A percentile compares a stretch with the other conserved stretches of the same genome.
These are phyloP conservation scores for Ceratocystis cacaofunesta DNA, from an alignment of 2,329 filamentous ascomycete species.

Conservation along the genomic window DNA sequence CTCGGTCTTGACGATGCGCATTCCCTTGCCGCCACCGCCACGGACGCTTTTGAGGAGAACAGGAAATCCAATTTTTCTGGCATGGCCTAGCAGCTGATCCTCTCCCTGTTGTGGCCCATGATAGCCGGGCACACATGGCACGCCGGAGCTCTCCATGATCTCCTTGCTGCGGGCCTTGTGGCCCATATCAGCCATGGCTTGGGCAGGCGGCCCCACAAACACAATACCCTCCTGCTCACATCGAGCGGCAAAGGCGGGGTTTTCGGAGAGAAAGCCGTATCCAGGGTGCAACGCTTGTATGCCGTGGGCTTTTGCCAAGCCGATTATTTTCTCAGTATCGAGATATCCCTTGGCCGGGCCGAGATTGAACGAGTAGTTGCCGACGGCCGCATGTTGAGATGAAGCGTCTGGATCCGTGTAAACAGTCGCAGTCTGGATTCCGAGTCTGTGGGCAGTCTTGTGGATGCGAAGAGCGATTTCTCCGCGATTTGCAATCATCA, in stretches of 20 bases:
- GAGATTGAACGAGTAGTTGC: conserved; percentile 69
- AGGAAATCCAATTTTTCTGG: conserved; percentile 52
- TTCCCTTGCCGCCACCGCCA: conserved; percentile 72
- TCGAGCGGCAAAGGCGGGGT: conserved; percentile 73
- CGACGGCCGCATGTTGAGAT: conserved; percentile 77
- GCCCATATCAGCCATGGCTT: conserved; percentile 77
- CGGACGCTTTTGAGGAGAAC: conserved; percentile 68
- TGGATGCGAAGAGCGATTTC: conserved; percentile 93
- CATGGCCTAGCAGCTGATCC: conserved; percentile 46
- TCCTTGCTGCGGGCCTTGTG: conserved; percentile 89
- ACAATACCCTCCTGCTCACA: conserved; percentile 82
- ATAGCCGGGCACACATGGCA: conserved; percentile 92
- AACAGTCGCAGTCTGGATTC: conserved; percentile 83
- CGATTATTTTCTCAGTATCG: conserved; percentile 83
- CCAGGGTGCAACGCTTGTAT: conserved; percentile 90
- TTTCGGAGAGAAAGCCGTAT: conserved; percentile 92
- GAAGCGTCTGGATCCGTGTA: conserved; percentile 84
- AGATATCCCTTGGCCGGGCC: conserved; percentile 77
- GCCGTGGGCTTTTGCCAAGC: conserved; percentile 67
- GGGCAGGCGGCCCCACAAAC: conserved; percentile 81
- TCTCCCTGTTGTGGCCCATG: conserved; percentile 72
- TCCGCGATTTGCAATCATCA: conserved; percentile 90
- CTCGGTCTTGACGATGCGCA: conserved; percentile 56
- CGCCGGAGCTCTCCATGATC: conserved; percentile 90
- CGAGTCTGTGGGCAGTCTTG: conserved; percentile 71